These are phyloP conservation scores for Pseudogymnoascus sp. DNA, from an alignment of 2,329 filamentous ascomycete species.

Conservation along the genomic window DNA sequence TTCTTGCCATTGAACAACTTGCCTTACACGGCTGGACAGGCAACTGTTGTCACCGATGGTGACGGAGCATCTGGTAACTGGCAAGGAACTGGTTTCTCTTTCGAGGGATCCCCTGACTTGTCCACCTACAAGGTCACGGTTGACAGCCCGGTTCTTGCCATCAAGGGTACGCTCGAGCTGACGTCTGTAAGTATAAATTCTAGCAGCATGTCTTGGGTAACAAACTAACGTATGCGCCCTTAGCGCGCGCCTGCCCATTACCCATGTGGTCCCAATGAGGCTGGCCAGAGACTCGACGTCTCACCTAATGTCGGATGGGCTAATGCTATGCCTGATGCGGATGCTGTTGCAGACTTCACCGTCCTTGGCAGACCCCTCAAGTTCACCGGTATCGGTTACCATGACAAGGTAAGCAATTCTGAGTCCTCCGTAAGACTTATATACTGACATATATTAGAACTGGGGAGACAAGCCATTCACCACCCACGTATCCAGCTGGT, in stretches of 20 bases:
- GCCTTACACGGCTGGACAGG: conserved; percentile 1
- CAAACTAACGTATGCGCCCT: background rate
- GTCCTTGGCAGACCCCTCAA: conserved; percentile 24
- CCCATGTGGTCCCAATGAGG: conserved; percentile 20
- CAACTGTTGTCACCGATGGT: conserved; percentile 13
- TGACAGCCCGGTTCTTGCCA: conserved; percentile 13
- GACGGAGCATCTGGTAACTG: conserved; percentile 14
- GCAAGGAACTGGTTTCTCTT: conserved; percentile 14
- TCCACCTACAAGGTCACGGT: conserved; percentile 15
- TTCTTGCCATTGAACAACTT: conserved; percentile 1
- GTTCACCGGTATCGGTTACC: conserved; percentile 36
- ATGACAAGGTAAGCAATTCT: conserved; percentile 34
- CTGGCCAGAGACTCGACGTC: conserved; percentile 21
- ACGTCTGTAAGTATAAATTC: conserved; percentile 2
- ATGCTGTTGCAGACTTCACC: conserved; percentile 23
- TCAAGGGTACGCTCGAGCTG: conserved; percentile 16
- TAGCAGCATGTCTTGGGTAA: too few relatives aligned
- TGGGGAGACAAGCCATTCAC: conserved; percentile 35
- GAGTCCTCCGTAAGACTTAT: background rate
- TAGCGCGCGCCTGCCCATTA: conserved; percentile 22
- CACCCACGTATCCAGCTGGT: conserved; percentile 31
- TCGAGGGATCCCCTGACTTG: conserved; percentile 14
- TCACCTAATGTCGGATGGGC: conserved; percentile 34
- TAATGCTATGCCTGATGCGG: conserved; percentile 31
- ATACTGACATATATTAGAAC: conserved; percentile 27